Evolutionary conservation across 768 basidiomycete genomes (phyloP), one percentile per base, ranked within the genome.

Genomic region (Chalciporus sphaerocephalus): DNA sequence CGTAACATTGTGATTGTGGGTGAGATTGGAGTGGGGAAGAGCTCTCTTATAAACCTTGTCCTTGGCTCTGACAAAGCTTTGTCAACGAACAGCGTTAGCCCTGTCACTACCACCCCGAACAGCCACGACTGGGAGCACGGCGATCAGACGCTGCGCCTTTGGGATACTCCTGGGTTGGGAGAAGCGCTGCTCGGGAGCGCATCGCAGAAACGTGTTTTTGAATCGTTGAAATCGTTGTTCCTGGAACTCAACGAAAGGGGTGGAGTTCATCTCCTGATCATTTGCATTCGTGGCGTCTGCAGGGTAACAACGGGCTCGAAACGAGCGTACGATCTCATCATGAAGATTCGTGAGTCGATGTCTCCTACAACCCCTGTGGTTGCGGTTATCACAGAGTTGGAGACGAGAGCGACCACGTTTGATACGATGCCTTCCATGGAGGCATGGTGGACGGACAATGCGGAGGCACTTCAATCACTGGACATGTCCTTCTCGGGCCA

Each of bases 361-460:
- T 46, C 46, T 40, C 47, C 42, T 17, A 12, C 40, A 6, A 48
- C 56, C 0, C 66, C 56, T 12, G 52, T 69, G 5, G 57, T 62
- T 9, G 50, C 61, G 6, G 43, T 69, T 15, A 52, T 67, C 47
- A 67, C 66, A 4, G 66, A 57, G 17, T 53, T 67, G 21, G 66
- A 68, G 46, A 61, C 52, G 16, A 35, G 32, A 27, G 54, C 64
- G 23, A 38, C 52, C 21, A 3, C 30, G 1, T 28, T 38, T 25
- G 32, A 55, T 32, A 18, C 47, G 9, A 20, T 12, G 15, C 40
- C 47, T 4, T 59, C 63, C 13, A 69, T 69, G 60, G 62, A 65
- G 7, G 54, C 54, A 40, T 74, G 73, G 73, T 74, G 71, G 72
- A 40, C 32, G 17, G 35, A 48, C 41, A 71, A 69, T 40, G 43